A percentile compares a stretch with the other conserved stretches of the same genome.
These are phyloP conservation scores for Aspergillus tubingensis DNA, from an alignment of 2,329 filamentous ascomycete genomes.

Conservation along the genomic window DNA sequence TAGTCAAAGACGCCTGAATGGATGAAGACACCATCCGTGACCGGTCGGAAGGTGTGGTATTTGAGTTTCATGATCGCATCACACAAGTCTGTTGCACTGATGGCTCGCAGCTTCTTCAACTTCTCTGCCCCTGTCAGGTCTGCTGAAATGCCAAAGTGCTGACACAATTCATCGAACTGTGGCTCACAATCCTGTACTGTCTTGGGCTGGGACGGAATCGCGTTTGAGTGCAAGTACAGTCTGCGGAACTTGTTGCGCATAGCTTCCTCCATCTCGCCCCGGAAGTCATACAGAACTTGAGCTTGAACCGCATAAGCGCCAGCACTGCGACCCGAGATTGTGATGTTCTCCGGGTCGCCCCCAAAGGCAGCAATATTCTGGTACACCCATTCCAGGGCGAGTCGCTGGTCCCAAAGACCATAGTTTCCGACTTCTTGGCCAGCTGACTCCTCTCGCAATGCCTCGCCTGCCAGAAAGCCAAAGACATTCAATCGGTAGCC, in stretches of 20 bases:
- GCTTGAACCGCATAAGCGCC: constrained; percentile 45
- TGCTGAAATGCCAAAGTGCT: constrained; percentile 33
- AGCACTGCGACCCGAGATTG: constrained; percentile 47
- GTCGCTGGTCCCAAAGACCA: constrained; percentile 52
- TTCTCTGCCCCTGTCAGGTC: constrained; percentile 30
- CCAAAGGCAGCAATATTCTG: constrained; percentile 50
- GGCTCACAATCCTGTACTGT: constrained; percentile 37
- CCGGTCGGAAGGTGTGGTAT: constrained; percentile 50
- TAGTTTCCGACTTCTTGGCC: constrained; percentile 40
- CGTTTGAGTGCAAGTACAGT: constrained; percentile 50
- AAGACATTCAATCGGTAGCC: constrained; percentile 55
- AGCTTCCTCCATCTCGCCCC: constrained; percentile 15
- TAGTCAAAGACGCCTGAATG: constrained; percentile 43
- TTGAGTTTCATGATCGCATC: constrained; percentile 41
- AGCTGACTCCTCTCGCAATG: constrained; percentile 35
- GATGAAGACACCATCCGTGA: constrained; percentile 48
- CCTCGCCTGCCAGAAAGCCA: constrained; percentile 50
- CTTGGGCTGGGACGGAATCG: constrained; percentile 50
- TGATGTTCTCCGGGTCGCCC: constrained; percentile 51
- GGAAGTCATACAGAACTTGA: constrained; percentile 44
- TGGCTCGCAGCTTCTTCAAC: constrained; percentile 34
- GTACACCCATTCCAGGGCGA: constrained; percentile 55
- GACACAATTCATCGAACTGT: constrained; percentile 49
- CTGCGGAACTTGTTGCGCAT: constrained; percentile 41
- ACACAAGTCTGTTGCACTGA: constrained; percentile 37